Conservation (phyloP, 2,329 filamentous ascomycete genomes). For the Clarireedia hainanense region DNA sequence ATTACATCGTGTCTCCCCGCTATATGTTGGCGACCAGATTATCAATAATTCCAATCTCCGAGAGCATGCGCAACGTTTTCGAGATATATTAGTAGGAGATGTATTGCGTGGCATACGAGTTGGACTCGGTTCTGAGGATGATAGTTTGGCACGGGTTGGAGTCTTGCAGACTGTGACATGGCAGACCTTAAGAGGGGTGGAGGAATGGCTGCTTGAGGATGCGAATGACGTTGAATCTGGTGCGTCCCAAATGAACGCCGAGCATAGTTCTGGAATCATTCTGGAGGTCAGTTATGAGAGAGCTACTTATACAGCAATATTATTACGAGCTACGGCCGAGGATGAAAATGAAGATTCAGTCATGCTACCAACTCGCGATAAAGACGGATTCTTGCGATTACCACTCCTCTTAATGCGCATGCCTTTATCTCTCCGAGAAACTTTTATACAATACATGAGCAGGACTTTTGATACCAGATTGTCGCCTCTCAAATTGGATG, state of each 20-base stretch:
- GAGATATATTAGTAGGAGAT: slow-evolving; percentile 38
- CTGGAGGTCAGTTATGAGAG: slow-evolving; percentile 27
- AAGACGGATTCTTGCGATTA: slow-evolving; percentile 32
- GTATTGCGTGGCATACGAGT: slow-evolving; percentile 38
- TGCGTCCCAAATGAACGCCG: slow-evolving; percentile 7
- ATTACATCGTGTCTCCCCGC: slow-evolving; percentile 38
- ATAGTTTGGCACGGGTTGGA: slow-evolving; percentile 31
- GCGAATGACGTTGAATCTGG: not conserved
- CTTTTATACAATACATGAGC: slow-evolving; percentile 35
- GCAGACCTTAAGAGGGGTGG: slow-evolving; percentile 34
- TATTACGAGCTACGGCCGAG: slow-evolving; percentile 16
- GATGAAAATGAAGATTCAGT: slow-evolving; percentile 12
- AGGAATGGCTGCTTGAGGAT: slow-evolving; percentile 24
- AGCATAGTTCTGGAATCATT: slow-evolving; percentile 21
- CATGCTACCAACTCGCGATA: slow-evolving; percentile 7
- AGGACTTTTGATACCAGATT: slow-evolving; percentile 37
- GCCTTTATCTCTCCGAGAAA: slow-evolving; percentile 35
- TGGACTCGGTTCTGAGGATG: slow-evolving; percentile 31
- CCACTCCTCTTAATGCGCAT: slow-evolving; percentile 39
- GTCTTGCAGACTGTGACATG: slow-evolving; percentile 36
- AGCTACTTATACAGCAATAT: slow-evolving; percentile 22
- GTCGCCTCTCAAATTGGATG: slow-evolving; percentile 31
- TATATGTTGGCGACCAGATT: slow-evolving; percentile 32
- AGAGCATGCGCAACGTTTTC: slow-evolving; percentile 33
- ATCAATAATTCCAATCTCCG: slow-evolving; percentile 29